Percentiles rank a stretch among this genome's conserved stretches.
phyloP scores from a whole-genome alignment of 345 rosid genomes.

The Populus alba region DNA sequence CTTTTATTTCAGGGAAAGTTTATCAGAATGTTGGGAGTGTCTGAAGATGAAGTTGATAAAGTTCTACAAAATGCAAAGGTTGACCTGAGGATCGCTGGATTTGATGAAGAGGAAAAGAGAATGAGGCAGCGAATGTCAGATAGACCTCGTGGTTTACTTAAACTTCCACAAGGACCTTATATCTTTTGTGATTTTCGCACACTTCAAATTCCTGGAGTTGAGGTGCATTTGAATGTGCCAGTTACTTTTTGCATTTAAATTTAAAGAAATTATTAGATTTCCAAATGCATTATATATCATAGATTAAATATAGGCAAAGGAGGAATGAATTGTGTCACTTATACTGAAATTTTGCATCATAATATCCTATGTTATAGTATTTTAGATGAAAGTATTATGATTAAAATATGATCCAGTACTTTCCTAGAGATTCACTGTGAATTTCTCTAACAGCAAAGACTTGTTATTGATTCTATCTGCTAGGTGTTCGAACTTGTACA shows the following conservation, averaged over 20 bases:
- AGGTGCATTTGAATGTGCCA: constrained; percentile 38
- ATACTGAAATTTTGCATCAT: too few relatives aligned
- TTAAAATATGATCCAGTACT: too few relatives aligned
- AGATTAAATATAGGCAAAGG: too few relatives aligned
- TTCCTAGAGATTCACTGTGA: too few relatives aligned
- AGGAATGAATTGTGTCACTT: too few relatives aligned
- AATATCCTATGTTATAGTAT: too few relatives aligned
- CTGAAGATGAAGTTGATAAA: constrained; percentile 61
- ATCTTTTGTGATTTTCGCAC: constrained; percentile 76
- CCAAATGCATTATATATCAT: too few relatives aligned
- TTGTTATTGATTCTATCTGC: too few relatives aligned
- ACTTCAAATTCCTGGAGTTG: constrained; percentile 73
- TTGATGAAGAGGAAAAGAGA: constrained; percentile 87
- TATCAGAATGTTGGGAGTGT: constrained; percentile 91
- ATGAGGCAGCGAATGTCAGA: constrained; percentile 44
- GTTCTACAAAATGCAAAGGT: constrained; percentile 47
- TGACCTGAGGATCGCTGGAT: constrained; percentile 77
- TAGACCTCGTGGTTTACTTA: constrained; percentile 28
- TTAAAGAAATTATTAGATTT: too few relatives aligned
- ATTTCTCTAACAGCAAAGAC: too few relatives aligned
- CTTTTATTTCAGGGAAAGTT: constrained; percentile 52
- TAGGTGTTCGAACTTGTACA: too few relatives aligned
- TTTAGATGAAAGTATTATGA: too few relatives aligned
- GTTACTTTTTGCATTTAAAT: background rate
- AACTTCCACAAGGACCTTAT: constrained; percentile 76